Percentiles rank a stretch among this genome's conserved stretches.
phyloP scores from a whole-genome alignment of 2,329 filamentous ascomycete species.

The Paraconiothyrium sp. region DNA sequence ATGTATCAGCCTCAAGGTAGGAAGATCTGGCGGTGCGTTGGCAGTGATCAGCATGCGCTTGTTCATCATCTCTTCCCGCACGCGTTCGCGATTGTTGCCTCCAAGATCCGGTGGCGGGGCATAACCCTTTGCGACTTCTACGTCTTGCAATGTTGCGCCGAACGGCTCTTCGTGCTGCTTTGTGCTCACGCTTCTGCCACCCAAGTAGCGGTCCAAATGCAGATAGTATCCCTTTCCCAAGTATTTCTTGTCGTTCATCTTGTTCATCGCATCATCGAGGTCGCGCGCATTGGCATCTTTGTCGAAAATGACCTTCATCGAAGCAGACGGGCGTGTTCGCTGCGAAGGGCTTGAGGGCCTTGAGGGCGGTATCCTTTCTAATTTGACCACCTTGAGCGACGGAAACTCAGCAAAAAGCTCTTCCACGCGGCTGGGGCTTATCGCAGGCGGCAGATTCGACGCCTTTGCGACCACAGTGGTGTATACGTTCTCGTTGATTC shows the following conservation, averaged over 20 bases:
- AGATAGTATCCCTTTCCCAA: constrained; percentile 45
- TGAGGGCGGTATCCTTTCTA: constrained; percentile 39
- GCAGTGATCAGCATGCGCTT: constrained; percentile 56
- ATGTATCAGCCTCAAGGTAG: constrained; percentile 84
- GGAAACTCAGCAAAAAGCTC: constrained; percentile 42
- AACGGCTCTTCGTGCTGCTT: constrained; percentile 39
- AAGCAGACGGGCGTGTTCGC: constrained; percentile 34
- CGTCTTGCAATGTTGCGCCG: constrained; percentile 41
- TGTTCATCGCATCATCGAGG: constrained; percentile 44
- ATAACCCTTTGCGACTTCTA: constrained; percentile 40
- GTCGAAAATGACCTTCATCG: constrained; percentile 47
- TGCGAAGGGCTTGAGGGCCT: constrained; percentile 23
- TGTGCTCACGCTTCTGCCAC: constrained; percentile 34
- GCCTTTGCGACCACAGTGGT: constrained; percentile 43
- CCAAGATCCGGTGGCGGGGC: constrained; percentile 42
- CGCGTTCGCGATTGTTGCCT: constrained; percentile 30
- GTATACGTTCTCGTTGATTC: constrained; percentile 37
- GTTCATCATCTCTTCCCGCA: constrained; percentile 29
- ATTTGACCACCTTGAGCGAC: constrained; percentile 43
- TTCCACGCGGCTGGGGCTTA: constrained; percentile 35
- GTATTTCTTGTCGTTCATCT: constrained; percentile 47
- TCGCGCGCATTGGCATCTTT: constrained; percentile 39
- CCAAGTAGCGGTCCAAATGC: constrained; percentile 45
- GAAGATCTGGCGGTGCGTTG: constrained; percentile 78
- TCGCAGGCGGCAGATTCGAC: constrained; percentile 43